Conservation (phyloP, 164 flowering plant species). For the Vitis rupestris region DNA sequence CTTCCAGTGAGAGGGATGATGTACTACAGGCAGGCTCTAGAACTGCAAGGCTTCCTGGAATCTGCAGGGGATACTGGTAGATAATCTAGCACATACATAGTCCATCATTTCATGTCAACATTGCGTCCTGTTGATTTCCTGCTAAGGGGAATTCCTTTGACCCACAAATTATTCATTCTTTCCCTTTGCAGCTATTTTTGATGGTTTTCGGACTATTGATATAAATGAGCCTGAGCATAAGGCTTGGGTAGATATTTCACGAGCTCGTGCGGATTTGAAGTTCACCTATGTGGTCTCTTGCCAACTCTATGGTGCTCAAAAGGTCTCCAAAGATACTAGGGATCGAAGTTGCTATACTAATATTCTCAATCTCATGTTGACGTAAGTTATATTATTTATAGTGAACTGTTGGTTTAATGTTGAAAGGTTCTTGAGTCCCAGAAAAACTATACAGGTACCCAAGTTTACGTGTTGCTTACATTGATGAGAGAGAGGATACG, state of each 20-base stretch:
- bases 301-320: slow-evolving; percentile 88
- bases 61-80: slow-evolving; percentile 66
- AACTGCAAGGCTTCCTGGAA: slow-evolving; percentile 86
- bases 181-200: slow-evolving; percentile 48
- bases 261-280: slow-evolving; percentile 88
- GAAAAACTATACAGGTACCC: slow-evolving; percentile 60
- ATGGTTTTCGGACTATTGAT: slow-evolving; percentile 45
- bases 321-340: slow-evolving; percentile 58
- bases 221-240: slow-evolving; percentile 26
- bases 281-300: slow-evolving; percentile 99
- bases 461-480: slow-evolving; percentile 90
- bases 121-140: neutral
- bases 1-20: slow-evolving; percentile 96
- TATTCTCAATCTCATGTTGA: slow-evolving; percentile 86
- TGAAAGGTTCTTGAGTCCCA: slow-evolving; percentile 5
- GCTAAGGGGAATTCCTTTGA: neutral
- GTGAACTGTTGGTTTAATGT: neutral
- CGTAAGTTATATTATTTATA: slow-evolving; percentile 41
- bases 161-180: slow-evolving; percentile 2
- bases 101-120: neutral
- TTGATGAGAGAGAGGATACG: slow-evolving; percentile 83
- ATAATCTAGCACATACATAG: slow-evolving; percentile 13
- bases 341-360: slow-evolving; percentile 73
- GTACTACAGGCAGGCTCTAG: slow-evolving; percentile 87
- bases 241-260: slow-evolving; percentile 36